These are phyloP conservation scores for Kluyveromyces sp. DNA, from an alignment of 1,139 yeast genomes.

Conservation along the genomic window DNA sequence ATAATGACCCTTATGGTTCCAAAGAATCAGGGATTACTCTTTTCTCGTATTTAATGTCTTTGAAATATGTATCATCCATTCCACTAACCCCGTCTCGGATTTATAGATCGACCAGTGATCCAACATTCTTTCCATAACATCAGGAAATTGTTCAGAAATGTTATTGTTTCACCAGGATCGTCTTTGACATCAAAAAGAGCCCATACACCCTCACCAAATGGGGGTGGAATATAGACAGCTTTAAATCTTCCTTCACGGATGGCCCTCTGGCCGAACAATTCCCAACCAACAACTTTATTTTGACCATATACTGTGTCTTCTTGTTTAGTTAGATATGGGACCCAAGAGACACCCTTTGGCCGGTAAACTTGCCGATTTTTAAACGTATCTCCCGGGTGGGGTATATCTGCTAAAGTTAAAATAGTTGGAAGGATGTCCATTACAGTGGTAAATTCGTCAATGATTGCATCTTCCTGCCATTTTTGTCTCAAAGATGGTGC, in stretches of 20 bases:
- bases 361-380: slow-evolving; percentile 35
- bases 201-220: slow-evolving; percentile 45
- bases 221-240: slow-evolving; percentile 42
- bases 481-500: slow-evolving; percentile 32
- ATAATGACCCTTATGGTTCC: too few species aligned
- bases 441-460: slow-evolving; percentile 41
- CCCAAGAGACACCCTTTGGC: slow-evolving; percentile 40
- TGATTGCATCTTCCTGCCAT: slow-evolving; percentile 28
- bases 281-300: slow-evolving; percentile 51
- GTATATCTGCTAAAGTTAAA: slow-evolving; percentile 39
- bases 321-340: slow-evolving; percentile 27
- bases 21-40: not conserved
- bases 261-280: slow-evolving; percentile 49
- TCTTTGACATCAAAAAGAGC: slow-evolving; percentile 38
- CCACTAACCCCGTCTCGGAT: slow-evolving; percentile 47
- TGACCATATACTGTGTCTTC: slow-evolving; percentile 35
- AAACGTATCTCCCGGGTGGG: slow-evolving; percentile 38
- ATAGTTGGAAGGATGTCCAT: slow-evolving; percentile 53
- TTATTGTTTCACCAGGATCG: slow-evolving; percentile 46
- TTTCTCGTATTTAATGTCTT: not conserved
- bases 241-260: slow-evolving; percentile 43
- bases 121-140: slow-evolving; percentile 35
- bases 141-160: slow-evolving; percentile 32
- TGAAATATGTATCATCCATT: slow-evolving; percentile 21
- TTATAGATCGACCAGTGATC: slow-evolving; percentile 47